These are phyloP conservation scores for Collybia mongolica DNA, from an alignment of 768 basidiomycete species.

Conservation along the genomic window DNA sequence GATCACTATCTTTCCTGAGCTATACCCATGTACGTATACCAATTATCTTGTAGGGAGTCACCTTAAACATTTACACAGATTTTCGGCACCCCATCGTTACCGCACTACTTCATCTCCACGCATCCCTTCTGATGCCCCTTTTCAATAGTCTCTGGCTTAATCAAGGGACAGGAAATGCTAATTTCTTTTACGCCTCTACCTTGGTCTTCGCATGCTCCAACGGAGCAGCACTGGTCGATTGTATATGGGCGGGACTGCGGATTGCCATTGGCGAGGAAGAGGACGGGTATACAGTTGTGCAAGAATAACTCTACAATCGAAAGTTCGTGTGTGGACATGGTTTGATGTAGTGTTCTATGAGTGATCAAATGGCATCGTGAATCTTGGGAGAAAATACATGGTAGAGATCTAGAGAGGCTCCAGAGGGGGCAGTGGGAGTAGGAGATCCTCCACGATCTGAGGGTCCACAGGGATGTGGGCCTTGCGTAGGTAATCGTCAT, in stretches of 20 bases:
- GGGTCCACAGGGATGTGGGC: conserved; percentile 43
- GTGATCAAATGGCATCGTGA: background rate
- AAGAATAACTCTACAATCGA: conserved; percentile 41
- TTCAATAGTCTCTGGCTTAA: conserved; percentile 91
- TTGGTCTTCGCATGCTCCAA: conserved; percentile 90
- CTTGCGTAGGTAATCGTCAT: conserved; percentile 50
- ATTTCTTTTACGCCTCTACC: conserved; percentile 97
- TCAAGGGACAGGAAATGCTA: conserved; percentile 93
- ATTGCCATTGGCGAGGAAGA: conserved; percentile 60
- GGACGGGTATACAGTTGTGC: conserved; percentile 55
- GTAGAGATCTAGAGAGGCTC: conserved; percentile 6
- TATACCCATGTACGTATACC: conserved; percentile 66
- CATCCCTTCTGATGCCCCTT: conserved; percentile 82
- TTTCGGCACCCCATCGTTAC: conserved; percentile 85
- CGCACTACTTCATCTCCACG: conserved; percentile 77
- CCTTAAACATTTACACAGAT: conserved; percentile 43
- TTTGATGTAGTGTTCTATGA: too few relatives aligned
- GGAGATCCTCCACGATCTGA: conserved; percentile 39
- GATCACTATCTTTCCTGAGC: conserved; percentile 81
- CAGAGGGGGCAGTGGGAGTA: conserved; percentile 22
- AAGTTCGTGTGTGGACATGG: too few relatives aligned
- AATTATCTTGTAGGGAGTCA: background rate
- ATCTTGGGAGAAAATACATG: background rate
- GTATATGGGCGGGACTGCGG: conserved; percentile 79
- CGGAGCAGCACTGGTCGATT: conserved; percentile 81